Conservation (phyloP, 805 yeast genomes). For the Yueomyces sinensis region DNA sequence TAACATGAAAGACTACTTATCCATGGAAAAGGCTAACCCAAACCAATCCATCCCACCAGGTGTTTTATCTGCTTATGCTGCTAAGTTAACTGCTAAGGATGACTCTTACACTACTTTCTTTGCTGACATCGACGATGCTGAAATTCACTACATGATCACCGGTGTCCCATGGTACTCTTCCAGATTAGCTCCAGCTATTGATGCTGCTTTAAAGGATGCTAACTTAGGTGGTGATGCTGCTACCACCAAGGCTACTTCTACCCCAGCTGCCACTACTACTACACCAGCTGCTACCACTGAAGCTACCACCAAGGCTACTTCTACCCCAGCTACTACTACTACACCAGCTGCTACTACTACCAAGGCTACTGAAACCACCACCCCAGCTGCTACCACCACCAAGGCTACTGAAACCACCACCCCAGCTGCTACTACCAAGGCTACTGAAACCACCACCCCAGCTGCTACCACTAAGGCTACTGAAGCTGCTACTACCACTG, state of each 20-base stretch:
- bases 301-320: slow-evolving; percentile 9
- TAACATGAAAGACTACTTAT: slow-evolving; percentile 6
- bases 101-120: slow-evolving; percentile 22
- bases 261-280: neutral
- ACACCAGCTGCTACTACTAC: slow-evolving; percentile 5
- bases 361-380: neutral
- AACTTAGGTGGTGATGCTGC: slow-evolving; percentile 1
- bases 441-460: neutral
- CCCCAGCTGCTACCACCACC: neutral
- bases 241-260: neutral
- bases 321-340: slow-evolving; percentile 18
- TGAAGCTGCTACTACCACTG: neutral
- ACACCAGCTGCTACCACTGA: slow-evolving; percentile 10
- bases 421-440: neutral
- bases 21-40: slow-evolving; percentile 4
- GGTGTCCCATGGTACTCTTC: slow-evolving; percentile 8
- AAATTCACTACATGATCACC: slow-evolving; percentile 18
- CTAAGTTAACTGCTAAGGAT: slow-evolving; percentile 21
- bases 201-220: slow-evolving; percentile 1
- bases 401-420: neutral
- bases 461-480: slow-evolving; percentile 9
- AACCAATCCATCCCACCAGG: slow-evolving; percentile 6
- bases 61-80: slow-evolving; percentile 5
- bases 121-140: slow-evolving; percentile 13
- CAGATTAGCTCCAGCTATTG: slow-evolving; percentile 3